These are phyloP conservation scores for Aspergillus panamensis DNA, from an alignment of 495 filamentous ascomycete genomes.

Conservation along the genomic window DNA sequence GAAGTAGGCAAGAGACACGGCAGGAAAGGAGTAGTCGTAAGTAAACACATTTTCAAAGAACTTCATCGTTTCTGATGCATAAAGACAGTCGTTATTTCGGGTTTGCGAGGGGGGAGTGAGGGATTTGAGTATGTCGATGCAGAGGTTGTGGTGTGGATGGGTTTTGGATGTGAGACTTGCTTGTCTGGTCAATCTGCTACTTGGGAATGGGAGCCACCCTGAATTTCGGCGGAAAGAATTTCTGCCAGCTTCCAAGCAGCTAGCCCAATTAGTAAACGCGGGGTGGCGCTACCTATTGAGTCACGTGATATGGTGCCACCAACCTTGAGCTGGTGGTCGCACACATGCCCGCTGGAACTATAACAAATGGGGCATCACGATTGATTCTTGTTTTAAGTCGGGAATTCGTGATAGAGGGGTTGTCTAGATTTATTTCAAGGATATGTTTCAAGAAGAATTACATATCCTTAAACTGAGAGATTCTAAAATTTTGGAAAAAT, in stretches of 20 bases:
- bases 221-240: conserved; percentile 13
- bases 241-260: conserved; percentile 19
- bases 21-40: conserved; percentile 88
- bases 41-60: conserved; percentile 84
- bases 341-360: neutral
- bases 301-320: conserved; percentile 10
- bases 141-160: conserved; percentile 12
- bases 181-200: conserved; percentile 19
- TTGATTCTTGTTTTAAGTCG: too few species aligned
- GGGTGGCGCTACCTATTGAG: conserved; percentile 4
- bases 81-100: conserved; percentile 9
- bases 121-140: conserved; percentile 8
- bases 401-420: too few species aligned
- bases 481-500: too few species aligned
- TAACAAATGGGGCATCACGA: too few species aligned
- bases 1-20: conserved; percentile 96
- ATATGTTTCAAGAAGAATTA: too few species aligned
- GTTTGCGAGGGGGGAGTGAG: conserved; percentile 1
- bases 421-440: too few species aligned
- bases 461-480: too few species aligned
- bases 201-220: conserved; percentile 8
- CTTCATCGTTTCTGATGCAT: conserved; percentile 61
- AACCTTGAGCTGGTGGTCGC: neutral
- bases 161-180: conserved; percentile 6
- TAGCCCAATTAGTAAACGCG: conserved; percentile 21